These are phyloP conservation scores for Graphiopsis chlorocephala DNA, from an alignment of 2,329 filamentous ascomycete genomes.

Conservation along the genomic window DNA sequence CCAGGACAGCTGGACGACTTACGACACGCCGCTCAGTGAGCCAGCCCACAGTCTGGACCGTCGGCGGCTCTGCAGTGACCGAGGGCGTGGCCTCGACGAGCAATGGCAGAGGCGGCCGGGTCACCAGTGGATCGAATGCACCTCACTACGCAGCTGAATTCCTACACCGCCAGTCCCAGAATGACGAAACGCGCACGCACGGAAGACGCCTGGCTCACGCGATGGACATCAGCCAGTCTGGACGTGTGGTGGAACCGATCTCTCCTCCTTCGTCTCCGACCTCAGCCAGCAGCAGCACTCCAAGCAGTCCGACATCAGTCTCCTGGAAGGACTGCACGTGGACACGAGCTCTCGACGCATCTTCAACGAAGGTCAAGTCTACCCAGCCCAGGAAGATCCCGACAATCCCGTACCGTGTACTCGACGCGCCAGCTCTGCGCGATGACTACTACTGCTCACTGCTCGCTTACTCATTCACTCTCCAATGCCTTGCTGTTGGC, in stretches of 20 bases:
- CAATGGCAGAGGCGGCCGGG: conserved; percentile 61
- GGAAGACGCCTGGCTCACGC: conserved; percentile 74
- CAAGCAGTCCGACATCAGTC: not conserved
- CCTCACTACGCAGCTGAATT: conserved; percentile 61
- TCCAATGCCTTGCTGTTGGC: conserved; percentile 77
- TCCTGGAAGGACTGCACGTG: conserved; percentile 2
- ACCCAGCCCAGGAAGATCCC: conserved; percentile 28
- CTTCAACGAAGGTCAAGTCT: not conserved
- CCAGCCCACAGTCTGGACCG: conserved; percentile 70
- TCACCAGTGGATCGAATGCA: conserved; percentile 71
- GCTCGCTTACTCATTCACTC: conserved; percentile 75
- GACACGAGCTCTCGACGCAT: not conserved
- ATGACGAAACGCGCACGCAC: conserved; percentile 51
- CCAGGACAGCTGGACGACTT: conserved; percentile 16
- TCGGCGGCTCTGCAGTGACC: conserved; percentile 59
- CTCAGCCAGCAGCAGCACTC: conserved; percentile 11
- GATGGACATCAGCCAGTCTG: conserved; percentile 70
- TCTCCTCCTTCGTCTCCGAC: conserved; percentile 35
- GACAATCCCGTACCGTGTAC: conserved; percentile 49
- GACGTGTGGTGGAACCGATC: conserved; percentile 56
- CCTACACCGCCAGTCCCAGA: conserved; percentile 38
- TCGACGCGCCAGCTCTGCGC: conserved; percentile 83
- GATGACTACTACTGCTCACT: conserved; percentile 96
- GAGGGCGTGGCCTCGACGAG: conserved; percentile 42
- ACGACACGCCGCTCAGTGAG: conserved; percentile 47